Percentiles rank a stretch among this genome's conserved stretches.
Conservation (phyloP, 345 rosid genomes). For the Ceriops tagal region DNA sequence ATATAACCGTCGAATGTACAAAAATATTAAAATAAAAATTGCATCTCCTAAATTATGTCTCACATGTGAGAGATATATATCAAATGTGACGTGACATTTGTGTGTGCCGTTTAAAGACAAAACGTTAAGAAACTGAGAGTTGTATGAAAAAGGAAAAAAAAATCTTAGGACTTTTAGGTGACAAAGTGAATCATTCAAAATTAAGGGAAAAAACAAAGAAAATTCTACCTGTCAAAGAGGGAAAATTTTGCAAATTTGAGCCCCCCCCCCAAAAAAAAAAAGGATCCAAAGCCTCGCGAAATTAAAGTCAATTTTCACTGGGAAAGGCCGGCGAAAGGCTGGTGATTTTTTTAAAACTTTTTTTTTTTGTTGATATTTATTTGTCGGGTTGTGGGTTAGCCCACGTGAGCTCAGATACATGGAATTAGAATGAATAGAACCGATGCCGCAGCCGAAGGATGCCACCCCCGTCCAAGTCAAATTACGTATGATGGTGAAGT, state of each 20-base stretch:
- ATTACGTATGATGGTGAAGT: not conserved
- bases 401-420: conserved; percentile 1
- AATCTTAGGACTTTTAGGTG: too few species aligned
- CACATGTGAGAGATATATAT: too few species aligned
- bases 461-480: not conserved
- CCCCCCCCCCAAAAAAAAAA: not conserved
- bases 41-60: too few species aligned
- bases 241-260: not conserved
- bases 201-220: too few species aligned
- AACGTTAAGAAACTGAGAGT: too few species aligned
- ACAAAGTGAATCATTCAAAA: too few species aligned
- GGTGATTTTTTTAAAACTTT: not conserved
- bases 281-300: not conserved
- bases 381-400: conserved; percentile 15
- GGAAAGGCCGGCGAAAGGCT: not conserved
- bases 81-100: too few species aligned
- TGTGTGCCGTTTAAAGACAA: too few species aligned
- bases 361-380: not conserved
- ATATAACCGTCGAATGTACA: too few species aligned
- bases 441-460: conserved; percentile 12
- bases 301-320: not conserved
- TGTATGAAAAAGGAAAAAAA: too few species aligned
- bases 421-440: not conserved
- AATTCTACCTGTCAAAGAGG: too few species aligned
- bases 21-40: too few species aligned